Conservation (phyloP, 2,329 filamentous ascomycete species). For the Aspergillus eucalypticola region DNA sequence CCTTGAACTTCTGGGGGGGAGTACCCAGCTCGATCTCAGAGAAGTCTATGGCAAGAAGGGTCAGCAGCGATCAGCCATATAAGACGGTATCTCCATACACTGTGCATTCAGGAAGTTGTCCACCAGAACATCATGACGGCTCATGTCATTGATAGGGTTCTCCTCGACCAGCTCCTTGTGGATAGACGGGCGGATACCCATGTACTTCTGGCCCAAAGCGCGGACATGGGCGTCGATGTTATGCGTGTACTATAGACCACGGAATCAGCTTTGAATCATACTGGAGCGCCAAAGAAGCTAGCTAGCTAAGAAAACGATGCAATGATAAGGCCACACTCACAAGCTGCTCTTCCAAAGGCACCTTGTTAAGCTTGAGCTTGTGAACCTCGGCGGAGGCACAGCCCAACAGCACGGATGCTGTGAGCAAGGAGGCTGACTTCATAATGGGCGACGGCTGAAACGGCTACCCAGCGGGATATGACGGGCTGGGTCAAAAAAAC, state of each 20-base stretch:
- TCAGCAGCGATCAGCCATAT: slow-evolving; percentile 13
- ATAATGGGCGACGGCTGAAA: slow-evolving; percentile 52
- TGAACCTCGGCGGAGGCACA: slow-evolving; percentile 82
- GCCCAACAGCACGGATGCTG: slow-evolving; percentile 77
- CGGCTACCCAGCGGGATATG: slow-evolving; percentile 10
- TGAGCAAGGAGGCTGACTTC: slow-evolving; percentile 81
- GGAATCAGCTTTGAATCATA: slow-evolving; percentile 14
- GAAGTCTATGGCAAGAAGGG: slow-evolving; percentile 68
- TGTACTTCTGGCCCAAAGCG: slow-evolving; percentile 92
- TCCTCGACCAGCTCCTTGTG: slow-evolving; percentile 79
- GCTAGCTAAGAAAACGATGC: not conserved
- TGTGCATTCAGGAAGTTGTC: slow-evolving; percentile 99
- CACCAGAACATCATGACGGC: slow-evolving; percentile 78
- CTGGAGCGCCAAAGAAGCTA: not conserved
- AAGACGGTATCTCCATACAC: slow-evolving; percentile 62
- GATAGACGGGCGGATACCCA: slow-evolving; percentile 72
- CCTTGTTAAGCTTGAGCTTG: slow-evolving; percentile 97
- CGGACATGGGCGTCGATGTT: slow-evolving; percentile 80
- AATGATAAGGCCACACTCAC: slow-evolving; percentile 55
- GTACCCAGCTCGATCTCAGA: slow-evolving; percentile 92
- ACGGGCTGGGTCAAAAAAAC: slow-evolving; percentile 18
- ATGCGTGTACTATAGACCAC: slow-evolving; percentile 62
- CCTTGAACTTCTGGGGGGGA: slow-evolving; percentile 94
- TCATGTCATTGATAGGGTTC: slow-evolving; percentile 64
- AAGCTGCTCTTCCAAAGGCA: slow-evolving; percentile 87